Conservation (phyloP, 164 flowering plant genomes). For the Vitis vinifera region ASM3070453v1 NC_081812.1:20654001-20654500, state of each 20-base stretch:
- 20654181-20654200: constrained; percentile 47
- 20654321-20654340: no score
- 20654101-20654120: constrained; percentile 76
- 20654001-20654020: constrained; percentile 61
- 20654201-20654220: constrained; percentile 81
- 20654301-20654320: no score
- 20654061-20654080: constrained; percentile 33
- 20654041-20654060: constrained; percentile 63
- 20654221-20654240: constrained; percentile 88
- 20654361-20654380: no score
- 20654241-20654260: constrained; percentile 84
- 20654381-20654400: no score
- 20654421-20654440: no score
- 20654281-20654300: constrained; percentile 13
- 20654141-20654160: constrained; percentile 84
- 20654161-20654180: constrained; percentile 55
- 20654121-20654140: constrained; percentile 87
- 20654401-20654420: no score
- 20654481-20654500: no score
- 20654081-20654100: constrained; percentile 35
- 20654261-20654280: constrained; percentile 90
- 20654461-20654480: no score
- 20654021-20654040: constrained; percentile 92
- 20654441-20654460: no score
- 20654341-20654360: no score